A percentile compares a stretch with the other conserved stretches of the same genome.
These are phyloP conservation scores for Alternaria sp. DNA, from an alignment of 2,329 filamentous ascomycete genomes.

Conservation along the genomic window DNA sequence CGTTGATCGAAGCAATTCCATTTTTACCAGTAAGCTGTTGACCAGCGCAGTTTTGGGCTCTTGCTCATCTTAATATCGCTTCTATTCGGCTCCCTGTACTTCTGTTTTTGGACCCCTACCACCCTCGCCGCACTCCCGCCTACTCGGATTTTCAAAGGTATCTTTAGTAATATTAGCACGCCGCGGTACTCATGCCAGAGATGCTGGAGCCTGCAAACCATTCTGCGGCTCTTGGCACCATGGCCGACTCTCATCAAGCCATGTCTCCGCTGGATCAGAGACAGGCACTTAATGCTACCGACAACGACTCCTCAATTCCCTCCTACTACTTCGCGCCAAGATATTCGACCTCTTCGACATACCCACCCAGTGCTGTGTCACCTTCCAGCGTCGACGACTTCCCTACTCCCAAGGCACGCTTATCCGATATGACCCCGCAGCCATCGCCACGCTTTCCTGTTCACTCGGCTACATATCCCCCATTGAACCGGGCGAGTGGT, in stretches of 20 bases:
- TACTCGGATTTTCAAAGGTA: constrained; percentile 41
- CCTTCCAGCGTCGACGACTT: constrained; percentile 67
- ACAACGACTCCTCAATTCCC: constrained; percentile 53
- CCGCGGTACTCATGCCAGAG: constrained; percentile 57
- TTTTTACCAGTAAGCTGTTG: constrained; percentile 55
- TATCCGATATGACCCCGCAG: constrained; percentile 62
- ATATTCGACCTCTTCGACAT: constrained; percentile 44
- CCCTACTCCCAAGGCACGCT: constrained; percentile 73
- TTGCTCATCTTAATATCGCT: constrained; percentile 48
- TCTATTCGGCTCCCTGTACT: constrained; percentile 32
- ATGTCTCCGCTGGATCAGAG: constrained; percentile 65
- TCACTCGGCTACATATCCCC: constrained; percentile 53
- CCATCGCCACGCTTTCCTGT: constrained; percentile 60
- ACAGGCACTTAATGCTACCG: constrained; percentile 69
- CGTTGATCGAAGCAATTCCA: constrained; percentile 58
- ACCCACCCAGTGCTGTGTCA: constrained; percentile 45
- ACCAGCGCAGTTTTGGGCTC: constrained; percentile 51
- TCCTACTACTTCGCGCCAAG: constrained; percentile 52
- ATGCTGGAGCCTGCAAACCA: constrained; percentile 59
- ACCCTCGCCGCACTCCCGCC: constrained; percentile 28
- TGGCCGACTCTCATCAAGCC: constrained; percentile 36
- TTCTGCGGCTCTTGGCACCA: constrained; percentile 39
- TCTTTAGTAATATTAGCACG: constrained; percentile 50
- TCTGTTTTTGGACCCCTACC: constrained; percentile 34
- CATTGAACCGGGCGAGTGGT: constrained; percentile 70